A percentile compares a stretch with the other conserved stretches of the same genome.
Conservation (phyloP, 768 basidiomycete species). For the Mycena indigotica region DNA sequence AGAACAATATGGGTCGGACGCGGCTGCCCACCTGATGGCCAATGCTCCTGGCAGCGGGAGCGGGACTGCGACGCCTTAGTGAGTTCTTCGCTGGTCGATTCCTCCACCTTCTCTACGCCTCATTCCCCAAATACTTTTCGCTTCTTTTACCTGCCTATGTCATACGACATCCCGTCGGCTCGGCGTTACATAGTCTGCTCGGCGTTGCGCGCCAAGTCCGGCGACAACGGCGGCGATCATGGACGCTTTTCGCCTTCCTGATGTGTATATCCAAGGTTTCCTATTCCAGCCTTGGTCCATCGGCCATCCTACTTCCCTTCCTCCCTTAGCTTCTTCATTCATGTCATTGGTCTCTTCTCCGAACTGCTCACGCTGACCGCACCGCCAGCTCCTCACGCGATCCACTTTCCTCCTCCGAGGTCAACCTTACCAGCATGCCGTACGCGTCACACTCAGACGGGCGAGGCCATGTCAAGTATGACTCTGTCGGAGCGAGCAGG, state of each 20-base stretch:
- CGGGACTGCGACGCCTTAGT: not conserved
- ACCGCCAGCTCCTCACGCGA: too few species aligned
- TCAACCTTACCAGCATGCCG: constrained; percentile 14
- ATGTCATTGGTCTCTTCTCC: not conserved
- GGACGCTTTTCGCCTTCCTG: too few species aligned
- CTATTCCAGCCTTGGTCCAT: too few species aligned
- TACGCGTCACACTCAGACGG: constrained; percentile 4
- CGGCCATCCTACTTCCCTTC: not conserved
- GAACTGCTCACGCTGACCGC: too few species aligned
- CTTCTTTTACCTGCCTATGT: not conserved
- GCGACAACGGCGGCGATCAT: too few species aligned
- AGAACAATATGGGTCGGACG: constrained; percentile 64
- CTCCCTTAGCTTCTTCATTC: not conserved
- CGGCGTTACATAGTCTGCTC: too few species aligned
- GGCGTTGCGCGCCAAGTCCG: too few species aligned
- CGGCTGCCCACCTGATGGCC: constrained; percentile 56
- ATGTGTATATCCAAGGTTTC: too few species aligned
- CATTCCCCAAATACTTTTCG: not conserved
- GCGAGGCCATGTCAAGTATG: constrained; percentile 10
- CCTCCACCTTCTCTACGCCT: not conserved
- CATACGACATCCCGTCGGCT: too few species aligned
- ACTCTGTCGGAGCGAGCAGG: constrained; percentile 1
- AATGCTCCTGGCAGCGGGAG: constrained; percentile 37
- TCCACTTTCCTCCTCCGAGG: constrained; percentile 5
- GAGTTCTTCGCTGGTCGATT: not conserved